Evolutionary conservation across 2,329 filamentous ascomycete genomes (phyloP).

Genomic region (Tolypocladium tundrense): DNA sequence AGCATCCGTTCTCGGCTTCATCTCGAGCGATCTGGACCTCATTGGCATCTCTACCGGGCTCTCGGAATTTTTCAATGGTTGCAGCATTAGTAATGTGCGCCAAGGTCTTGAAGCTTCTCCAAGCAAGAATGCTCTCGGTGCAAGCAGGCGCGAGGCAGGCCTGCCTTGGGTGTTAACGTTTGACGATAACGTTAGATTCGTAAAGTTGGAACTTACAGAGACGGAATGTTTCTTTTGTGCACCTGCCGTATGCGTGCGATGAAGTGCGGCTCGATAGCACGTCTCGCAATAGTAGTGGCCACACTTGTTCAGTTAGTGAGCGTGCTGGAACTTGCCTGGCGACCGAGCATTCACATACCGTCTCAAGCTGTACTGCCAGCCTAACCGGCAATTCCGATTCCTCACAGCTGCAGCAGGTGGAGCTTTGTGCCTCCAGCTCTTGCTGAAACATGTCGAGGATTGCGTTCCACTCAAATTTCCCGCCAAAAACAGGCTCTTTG

Average conservation of each 20-base stretch:
- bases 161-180: too few species aligned
- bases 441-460: constrained; percentile 7
- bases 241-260: too few species aligned
- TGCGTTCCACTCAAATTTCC: constrained; percentile 6
- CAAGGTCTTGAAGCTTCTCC: background rate
- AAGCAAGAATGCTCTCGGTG: too few species aligned
- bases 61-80: background rate
- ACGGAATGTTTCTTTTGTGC: too few species aligned
- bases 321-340: too few species aligned
- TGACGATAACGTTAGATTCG: background rate
- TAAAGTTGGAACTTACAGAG: too few species aligned
- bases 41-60: constrained; percentile 15
- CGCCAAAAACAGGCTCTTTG: constrained; percentile 7
- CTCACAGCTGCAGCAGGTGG: constrained; percentile 6
- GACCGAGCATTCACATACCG: constrained; percentile 4
- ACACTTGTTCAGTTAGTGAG: constrained; percentile 14
- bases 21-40: constrained; percentile 4
- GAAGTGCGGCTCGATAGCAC: constrained; percentile 9
- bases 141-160: background rate
- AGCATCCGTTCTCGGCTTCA: constrained; percentile 8
- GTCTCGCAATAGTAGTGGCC: constrained; percentile 18
- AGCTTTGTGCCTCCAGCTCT: background rate
- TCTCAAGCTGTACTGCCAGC: background rate
- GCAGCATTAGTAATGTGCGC: background rate
- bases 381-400: background rate